Base-by-base conservation (phyloP, 2,329 filamentous ascomycete species). In the Cryphonectria japonica region DNA sequence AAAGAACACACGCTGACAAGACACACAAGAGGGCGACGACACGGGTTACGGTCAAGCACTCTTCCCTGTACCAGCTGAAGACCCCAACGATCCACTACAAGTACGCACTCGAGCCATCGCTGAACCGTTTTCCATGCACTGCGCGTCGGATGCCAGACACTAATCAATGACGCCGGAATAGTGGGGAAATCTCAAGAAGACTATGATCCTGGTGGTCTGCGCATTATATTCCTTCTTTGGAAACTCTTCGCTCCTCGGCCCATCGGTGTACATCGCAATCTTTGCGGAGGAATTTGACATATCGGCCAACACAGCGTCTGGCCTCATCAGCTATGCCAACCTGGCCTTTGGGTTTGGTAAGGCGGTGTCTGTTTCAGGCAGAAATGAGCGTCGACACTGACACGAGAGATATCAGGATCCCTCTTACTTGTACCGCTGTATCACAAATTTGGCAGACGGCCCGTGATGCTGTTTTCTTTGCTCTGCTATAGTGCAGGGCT, bases 11-110 rank as follows among this genome's bases (percentile, higher is more conserved):
- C 11, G 39, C 46, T 57, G 46, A 69, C 46, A 6, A 52, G 46
- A 32, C 3, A 54, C 9, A 41, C 0, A 68, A 29, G 76, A 77
- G 57, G 76, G 76, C 60, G 76, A 78, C 75, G 87, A 89, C 74
- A 87, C 87, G 0, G 86, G 81, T 0, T 87, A 87, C 71, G 88
- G 88, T 32, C 87, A 89, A 76, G 88, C 88, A 2, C 81, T 90
- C 3, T 90, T 86, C 74, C 88, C 88, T 1, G 87, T 89, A 0
- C 88, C 88, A 1, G 85, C 87, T 1, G 84, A 88, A 69, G 87
- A 89, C 74, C 88, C 88, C 0, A 90, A 90, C 71, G 87, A 90
- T 76, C 88, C 88, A 9, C 80, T 89, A 8, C 72, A 73, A 63
- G 71, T 70, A 66, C 22, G 71, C 52, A 41, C 14, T 8, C 37